A percentile compares a stretch with the other conserved stretches of the same genome.
Conservation (phyloP, 768 basidiomycete species). For the Hebeloma cylindrosporum region DNA sequence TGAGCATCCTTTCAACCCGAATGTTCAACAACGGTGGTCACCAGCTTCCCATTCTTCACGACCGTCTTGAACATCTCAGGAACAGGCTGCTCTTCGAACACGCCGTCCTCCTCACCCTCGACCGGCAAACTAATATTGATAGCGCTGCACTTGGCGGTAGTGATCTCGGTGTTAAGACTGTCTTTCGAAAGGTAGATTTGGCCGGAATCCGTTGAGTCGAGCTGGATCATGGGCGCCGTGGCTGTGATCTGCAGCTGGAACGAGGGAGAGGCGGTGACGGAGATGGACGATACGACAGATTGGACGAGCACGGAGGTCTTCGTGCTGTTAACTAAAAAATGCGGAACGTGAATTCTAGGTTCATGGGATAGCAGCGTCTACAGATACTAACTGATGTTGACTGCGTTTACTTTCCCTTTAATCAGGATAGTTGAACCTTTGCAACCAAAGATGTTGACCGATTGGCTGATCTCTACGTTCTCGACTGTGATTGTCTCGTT, state of each 20-base stretch:
- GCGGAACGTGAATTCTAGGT: conserved; percentile 2
- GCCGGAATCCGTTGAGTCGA: conserved; percentile 94
- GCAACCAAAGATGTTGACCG: conserved; percentile 87
- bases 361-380: background rate
- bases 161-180: conserved; percentile 78
- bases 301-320: conserved; percentile 89
- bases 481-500: conserved; percentile 76
- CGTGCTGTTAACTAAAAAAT: conserved; percentile 73
- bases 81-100: conserved; percentile 85
- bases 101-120: conserved; percentile 86
- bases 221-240: conserved; percentile 84
- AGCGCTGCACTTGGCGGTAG: conserved; percentile 89
- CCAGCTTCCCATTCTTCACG: conserved; percentile 77
- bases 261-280: conserved; percentile 88
- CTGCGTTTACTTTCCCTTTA: conserved; percentile 94
- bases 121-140: conserved; percentile 90
- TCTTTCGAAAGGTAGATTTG: conserved; percentile 90
- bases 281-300: conserved; percentile 88
- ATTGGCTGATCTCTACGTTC: conserved; percentile 75
- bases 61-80: conserved; percentile 96
- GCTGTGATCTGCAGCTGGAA: conserved; percentile 93
- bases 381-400: conserved; percentile 70
- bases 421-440: conserved; percentile 81
- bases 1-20: no score
- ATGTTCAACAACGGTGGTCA: conserved; percentile 91